Evolutionary conservation across 768 basidiomycete species (phyloP).

Genomic region (Termitomyces sp.): DNA sequence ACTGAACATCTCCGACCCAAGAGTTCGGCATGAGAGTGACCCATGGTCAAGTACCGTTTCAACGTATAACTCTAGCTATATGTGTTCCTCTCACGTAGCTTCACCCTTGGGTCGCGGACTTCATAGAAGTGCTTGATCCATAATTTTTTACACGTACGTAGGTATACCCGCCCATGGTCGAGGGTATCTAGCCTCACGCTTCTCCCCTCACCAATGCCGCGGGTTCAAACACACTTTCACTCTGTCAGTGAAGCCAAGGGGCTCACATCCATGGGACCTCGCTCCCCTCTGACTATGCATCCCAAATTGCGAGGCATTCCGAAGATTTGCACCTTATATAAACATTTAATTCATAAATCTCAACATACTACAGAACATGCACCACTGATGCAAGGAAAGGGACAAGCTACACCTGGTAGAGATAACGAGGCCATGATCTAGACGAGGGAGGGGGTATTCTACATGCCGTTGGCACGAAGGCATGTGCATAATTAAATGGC

Average conservation of each 20-base stretch:
- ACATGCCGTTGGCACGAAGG: constrained; percentile 5
- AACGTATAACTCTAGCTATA: no score
- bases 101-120: neutral
- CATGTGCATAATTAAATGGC: constrained; percentile 8
- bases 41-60: no score
- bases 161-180: neutral
- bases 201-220: neutral
- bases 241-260: no score
- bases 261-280: neutral
- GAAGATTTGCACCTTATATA: neutral
- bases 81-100: no score
- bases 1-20: no score
- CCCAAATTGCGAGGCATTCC: neutral
- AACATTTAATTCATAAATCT: neutral
- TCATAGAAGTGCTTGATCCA: neutral
- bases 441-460: neutral
- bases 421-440: constrained; percentile 1
- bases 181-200: no score
- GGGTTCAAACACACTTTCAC: neutral
- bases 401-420: constrained; percentile 7
- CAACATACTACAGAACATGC: constrained; percentile 1
- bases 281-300: neutral
- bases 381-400: constrained; percentile 2
- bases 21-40: no score
- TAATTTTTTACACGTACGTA: neutral